phyloP scores from a whole-genome alignment of 2,329 filamentous ascomycete genomes.

The Fusarium sp. region DNA sequence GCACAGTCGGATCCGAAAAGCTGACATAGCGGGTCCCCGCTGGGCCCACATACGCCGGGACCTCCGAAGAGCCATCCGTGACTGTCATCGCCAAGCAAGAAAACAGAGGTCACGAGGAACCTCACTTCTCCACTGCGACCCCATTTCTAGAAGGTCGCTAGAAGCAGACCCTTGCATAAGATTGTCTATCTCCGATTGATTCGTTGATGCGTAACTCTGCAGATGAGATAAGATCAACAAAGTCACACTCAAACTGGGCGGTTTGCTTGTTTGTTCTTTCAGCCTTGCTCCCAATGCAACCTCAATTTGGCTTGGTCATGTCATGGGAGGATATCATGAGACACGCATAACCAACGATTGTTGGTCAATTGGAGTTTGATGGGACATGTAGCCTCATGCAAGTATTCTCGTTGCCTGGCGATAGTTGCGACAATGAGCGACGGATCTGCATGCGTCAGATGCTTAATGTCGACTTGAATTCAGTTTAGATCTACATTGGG shows the following conservation, averaged over 20 bases:
- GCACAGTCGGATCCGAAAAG: slow-evolving; percentile 37
- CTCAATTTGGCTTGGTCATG: slow-evolving; percentile 19
- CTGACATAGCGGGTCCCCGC: slow-evolving; percentile 7
- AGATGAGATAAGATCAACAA: slow-evolving; percentile 34
- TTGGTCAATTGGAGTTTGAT: slow-evolving; percentile 25
- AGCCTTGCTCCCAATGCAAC: slow-evolving; percentile 31
- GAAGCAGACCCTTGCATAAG: slow-evolving; percentile 22
- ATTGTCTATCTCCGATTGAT: slow-evolving; percentile 16
- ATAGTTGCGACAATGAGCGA: neutral
- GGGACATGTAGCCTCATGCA: neutral
- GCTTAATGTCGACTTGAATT: slow-evolving; percentile 3
- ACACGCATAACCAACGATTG: neutral
- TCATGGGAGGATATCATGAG: slow-evolving; percentile 27
- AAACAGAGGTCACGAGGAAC: slow-evolving; percentile 18
- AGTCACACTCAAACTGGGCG: slow-evolving; percentile 23
- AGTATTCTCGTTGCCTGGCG: slow-evolving; percentile 19
- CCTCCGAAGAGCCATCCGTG: neutral
- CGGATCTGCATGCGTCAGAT: slow-evolving; percentile 12
- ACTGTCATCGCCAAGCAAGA: slow-evolving; percentile 28
- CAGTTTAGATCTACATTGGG: slow-evolving; percentile 6
- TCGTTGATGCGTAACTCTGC: slow-evolving; percentile 15
- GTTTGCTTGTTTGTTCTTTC: slow-evolving; percentile 19
- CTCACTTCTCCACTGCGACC: slow-evolving; percentile 10
- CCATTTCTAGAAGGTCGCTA: slow-evolving; percentile 36
- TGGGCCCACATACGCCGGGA: neutral